Conservation (phyloP, 257 asterid species). For the Anisodus acutangulus region DNA sequence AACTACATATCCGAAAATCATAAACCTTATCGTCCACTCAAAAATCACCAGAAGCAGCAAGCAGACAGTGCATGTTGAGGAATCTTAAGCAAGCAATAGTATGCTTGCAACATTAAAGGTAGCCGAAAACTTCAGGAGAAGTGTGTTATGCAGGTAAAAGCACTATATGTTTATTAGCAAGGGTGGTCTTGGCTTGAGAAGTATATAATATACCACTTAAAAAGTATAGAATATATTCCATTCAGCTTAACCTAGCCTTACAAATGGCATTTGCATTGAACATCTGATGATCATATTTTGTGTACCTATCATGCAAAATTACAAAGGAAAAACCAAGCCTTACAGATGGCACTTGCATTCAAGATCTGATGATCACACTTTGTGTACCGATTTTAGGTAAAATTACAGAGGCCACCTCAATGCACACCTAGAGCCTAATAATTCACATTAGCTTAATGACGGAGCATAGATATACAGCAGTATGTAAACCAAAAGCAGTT, state of each 20-base stretch:
- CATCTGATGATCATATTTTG: slow-evolving; percentile 32
- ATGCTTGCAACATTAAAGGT: background rate
- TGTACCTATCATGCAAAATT: slow-evolving; percentile 24
- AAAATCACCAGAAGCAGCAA: background rate
- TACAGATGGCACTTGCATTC: slow-evolving; percentile 26
- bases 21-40: background rate
- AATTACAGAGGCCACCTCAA: background rate
- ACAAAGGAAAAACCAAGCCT: slow-evolving; percentile 14
- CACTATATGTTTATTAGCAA: background rate
- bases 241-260: slow-evolving; percentile 23
- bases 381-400: slow-evolving; percentile 15
- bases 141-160: slow-evolving; percentile 10
- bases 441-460: slow-evolving; percentile 33
- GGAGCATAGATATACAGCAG: slow-evolving; percentile 27
- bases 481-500: slow-evolving; percentile 24
- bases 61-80: background rate
- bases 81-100: background rate
- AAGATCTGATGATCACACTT: slow-evolving; percentile 38
- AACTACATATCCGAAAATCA: background rate
- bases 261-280: slow-evolving; percentile 23
- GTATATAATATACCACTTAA: background rate
- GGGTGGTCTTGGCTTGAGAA: background rate
- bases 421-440: slow-evolving; percentile 38
- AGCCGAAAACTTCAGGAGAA: background rate
- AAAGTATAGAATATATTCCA: background rate